These are phyloP conservation scores for Spongispora temasekensis DNA, from an alignment of 1,284 basidiomycete species.

Conservation along the genomic window DNA sequence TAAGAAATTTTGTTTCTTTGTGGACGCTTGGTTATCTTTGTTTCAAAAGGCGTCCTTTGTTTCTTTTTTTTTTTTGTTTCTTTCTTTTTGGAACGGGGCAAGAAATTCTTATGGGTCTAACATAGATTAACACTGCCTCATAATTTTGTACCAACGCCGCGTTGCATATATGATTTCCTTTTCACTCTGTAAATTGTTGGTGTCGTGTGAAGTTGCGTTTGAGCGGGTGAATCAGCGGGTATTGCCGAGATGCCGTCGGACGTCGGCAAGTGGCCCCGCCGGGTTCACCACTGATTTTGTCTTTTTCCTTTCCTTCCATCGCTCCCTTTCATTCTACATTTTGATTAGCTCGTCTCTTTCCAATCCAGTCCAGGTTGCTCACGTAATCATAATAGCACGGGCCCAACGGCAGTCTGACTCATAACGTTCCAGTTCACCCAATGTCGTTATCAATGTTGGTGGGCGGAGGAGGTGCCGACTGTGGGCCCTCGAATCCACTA, in stretches of 20 bases:
- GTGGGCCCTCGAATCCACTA: constrained; percentile 81
- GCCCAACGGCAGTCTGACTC: no score
- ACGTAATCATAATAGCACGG: no score
- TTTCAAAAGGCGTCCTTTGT: constrained; percentile 9
- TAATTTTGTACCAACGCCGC: constrained; percentile 32
- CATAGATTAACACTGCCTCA: constrained; percentile 30
- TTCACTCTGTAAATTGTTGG: no score
- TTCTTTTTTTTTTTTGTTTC: constrained; percentile 8
- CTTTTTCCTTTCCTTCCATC: no score
- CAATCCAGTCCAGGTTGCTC: no score
- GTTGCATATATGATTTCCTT: background rate
- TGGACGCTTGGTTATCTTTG: constrained; percentile 14
- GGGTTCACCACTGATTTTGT: no score
- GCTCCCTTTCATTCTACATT: no score
- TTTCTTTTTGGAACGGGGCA: constrained; percentile 21
- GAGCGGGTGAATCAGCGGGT: constrained; percentile 21
- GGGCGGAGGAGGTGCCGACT: constrained; percentile 69
- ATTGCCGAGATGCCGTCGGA: constrained; percentile 1
- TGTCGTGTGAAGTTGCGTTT: constrained; percentile 2
- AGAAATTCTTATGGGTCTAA: constrained; percentile 21
- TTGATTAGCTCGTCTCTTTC: no score
- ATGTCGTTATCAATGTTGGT: constrained; percentile 81
- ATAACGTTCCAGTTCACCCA: background rate
- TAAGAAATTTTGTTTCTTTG: constrained; percentile 8
- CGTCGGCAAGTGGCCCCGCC: background rate